Evolutionary conservation across 441 rosid genomes (phyloP), one percentile per base, ranked within the genome.

Genomic region (Breynia disticha): DNA sequence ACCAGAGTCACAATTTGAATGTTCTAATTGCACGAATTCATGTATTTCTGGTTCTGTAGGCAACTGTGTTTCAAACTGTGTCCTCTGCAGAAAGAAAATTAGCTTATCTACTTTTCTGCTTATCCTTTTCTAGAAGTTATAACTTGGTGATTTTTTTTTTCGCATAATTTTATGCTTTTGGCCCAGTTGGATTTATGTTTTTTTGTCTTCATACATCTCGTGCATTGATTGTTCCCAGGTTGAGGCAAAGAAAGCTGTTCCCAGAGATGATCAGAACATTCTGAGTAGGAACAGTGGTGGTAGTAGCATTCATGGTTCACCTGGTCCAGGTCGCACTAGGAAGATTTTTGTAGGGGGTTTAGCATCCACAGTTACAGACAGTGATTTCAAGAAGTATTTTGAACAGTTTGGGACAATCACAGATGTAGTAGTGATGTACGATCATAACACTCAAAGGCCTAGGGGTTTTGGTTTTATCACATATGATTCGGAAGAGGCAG

Each of bases 331-430:
- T 48, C 90, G 87, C 37, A 83, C 96, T 19, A 77, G 81, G 68
- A 90, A 90, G 86, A 90, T 90, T 48, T 90, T 90, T 58, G 97
- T 90, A 9, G 97, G 97, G 67, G 97, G 97, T 42, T 79, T 90
- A 66, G 85, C 97, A 57, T 87, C 97, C 22, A 83, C 96, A 0
- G 95, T 87, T 37, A 85, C 95, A 1, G 97, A 90, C 57, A 75
- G 76, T 52, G 97, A 90, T 64, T 90, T 90, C 60, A 90, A 75
- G 82, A 76, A 73, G 46, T 87, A 85, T 71, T 90, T 90, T 58
- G 96, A 90, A 65, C 96, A 87, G 72, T 90, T 78, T 66, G 97
- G 97, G 54, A 76, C 78, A 20, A 81, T 90, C 56, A 85, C 84
- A 16, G 97, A 90, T 68, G 96, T 84, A 44, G 97, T 90, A 49